Evolutionary conservation across 495 filamentous ascomycete species (phyloP), one percentile per base, ranked within the genome.

Genomic region (Pseudoneurospora amorphoporcata): DNA sequence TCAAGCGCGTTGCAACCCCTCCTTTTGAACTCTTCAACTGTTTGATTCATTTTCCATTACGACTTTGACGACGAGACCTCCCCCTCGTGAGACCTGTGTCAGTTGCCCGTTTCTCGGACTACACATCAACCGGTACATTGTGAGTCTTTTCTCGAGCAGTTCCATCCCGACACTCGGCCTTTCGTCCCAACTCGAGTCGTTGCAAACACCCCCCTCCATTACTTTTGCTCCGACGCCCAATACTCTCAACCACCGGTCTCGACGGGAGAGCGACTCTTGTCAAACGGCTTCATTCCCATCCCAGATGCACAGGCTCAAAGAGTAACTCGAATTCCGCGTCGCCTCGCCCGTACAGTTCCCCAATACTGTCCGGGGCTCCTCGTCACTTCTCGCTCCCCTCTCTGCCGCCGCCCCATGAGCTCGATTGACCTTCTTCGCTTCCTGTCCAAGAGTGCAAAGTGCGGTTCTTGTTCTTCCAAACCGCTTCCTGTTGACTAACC

Each of bases 361-460:
- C 10, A 23, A 70, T 39, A 72, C 70, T 74, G 72, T 43, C 53
- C 39, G 61, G 68, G 71, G 71, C 42, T 19, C 23, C 39, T 29
- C 53, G 29, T 17, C 53, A 40, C 53, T 61, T 42, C 38, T 68
- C 42, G 8, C 70, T 65, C 69, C 68, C 17, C 16, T 43, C 19
- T 70, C 53, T 65, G 14, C 39, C 47, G 39, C 32, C 68, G 14
- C 39, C 68, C 88, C 88, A 98, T 97, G 95, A 95, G 88, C 90
- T 90, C 89, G 82, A 90, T 90, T 85, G 94, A 97, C 82, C 90
- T 97, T 76, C 88, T 98, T 79, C 92, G 93, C 85, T 94, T 97
- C 85, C 88, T 98, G 75, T 97, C 93, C 74, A 96, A 96, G 86
- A 95, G 94, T 78, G 93, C 92, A 80, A 97, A 97, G 94, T 98